Percentiles rank a stretch among this genome's conserved stretches.
Conservation (phyloP, 495 filamentous ascomycete genomes). For the Lophiostoma macrostomum region DNA sequence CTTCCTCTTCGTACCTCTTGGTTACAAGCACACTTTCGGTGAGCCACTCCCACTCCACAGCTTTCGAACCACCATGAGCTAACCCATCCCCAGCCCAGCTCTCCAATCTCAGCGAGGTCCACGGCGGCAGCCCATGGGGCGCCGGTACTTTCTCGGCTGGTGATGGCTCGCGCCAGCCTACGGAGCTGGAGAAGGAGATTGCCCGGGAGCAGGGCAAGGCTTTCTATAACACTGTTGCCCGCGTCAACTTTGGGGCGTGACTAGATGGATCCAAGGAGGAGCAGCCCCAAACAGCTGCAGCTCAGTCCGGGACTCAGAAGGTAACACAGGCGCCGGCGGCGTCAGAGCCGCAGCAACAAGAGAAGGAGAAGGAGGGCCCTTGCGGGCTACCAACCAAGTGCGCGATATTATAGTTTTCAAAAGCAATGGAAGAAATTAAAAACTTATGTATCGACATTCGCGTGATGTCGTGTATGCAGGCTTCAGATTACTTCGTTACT, state of each 20-base stretch:
- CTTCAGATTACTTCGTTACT: too few relatives aligned
- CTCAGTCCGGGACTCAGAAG: too few relatives aligned
- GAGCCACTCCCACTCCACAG: background rate
- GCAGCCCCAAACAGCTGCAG: too few relatives aligned
- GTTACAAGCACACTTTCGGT: slow-evolving; percentile 78
- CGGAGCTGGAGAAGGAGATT: slow-evolving; percentile 67
- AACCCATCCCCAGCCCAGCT: slow-evolving; percentile 44
- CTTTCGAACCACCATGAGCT: background rate
- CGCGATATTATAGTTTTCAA: too few relatives aligned
- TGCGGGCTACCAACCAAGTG: too few relatives aligned
- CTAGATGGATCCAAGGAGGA: slow-evolving; percentile 65
- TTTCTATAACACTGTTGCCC: slow-evolving; percentile 78
- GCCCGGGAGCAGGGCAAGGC: slow-evolving; percentile 77
- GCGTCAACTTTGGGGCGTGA: slow-evolving; percentile 75
- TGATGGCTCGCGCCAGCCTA: slow-evolving; percentile 81
- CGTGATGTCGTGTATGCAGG: too few relatives aligned
- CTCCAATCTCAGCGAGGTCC: slow-evolving; percentile 68
- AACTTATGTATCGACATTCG: too few relatives aligned
- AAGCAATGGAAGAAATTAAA: too few relatives aligned
- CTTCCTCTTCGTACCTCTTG: slow-evolving; percentile 90
- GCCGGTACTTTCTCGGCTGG: slow-evolving; percentile 82
- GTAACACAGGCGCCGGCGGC: too few relatives aligned
- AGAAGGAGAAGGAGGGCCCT: too few relatives aligned
- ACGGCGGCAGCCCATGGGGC: slow-evolving; percentile 88
- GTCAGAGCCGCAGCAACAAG: too few relatives aligned